Percentiles rank a stretch among this genome's conserved stretches.
phyloP scores from a whole-genome alignment of 2,329 filamentous ascomycete genomes.

The Cercospora sp. region DNA sequence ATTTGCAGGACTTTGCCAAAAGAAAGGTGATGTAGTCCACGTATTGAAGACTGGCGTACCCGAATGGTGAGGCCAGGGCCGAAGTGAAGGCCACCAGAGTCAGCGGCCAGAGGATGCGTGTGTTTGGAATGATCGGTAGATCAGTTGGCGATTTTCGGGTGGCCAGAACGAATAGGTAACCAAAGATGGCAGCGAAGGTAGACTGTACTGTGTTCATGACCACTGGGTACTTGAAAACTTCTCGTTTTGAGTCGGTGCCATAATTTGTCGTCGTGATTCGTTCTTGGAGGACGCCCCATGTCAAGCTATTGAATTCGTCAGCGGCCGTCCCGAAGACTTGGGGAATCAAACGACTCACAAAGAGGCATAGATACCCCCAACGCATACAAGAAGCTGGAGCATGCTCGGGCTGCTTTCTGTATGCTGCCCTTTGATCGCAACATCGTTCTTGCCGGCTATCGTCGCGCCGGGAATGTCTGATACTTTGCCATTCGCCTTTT shows the following conservation, averaged over 20 bases:
- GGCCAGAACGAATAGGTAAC: constrained; percentile 76
- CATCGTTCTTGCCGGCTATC: constrained; percentile 33
- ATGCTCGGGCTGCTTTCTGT: constrained; percentile 28
- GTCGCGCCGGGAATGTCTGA: constrained; percentile 24
- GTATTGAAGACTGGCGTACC: constrained; percentile 86
- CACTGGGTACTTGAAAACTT: constrained; percentile 89
- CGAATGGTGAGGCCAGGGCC: constrained; percentile 90
- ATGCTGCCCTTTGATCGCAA: constrained; percentile 24
- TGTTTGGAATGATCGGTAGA: constrained; percentile 72
- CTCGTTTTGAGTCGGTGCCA: constrained; percentile 58
- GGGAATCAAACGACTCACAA: constrained; percentile 62
- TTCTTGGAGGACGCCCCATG: constrained; percentile 96
- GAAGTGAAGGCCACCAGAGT: constrained; percentile 82
- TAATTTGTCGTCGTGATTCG: constrained; percentile 93
- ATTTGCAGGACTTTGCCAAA: constrained; percentile 95
- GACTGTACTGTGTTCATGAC: constrained; percentile 97
- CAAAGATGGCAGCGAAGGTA: constrained; percentile 78
- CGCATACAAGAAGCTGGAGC: constrained; percentile 76
- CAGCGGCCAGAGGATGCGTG: constrained; percentile 73
- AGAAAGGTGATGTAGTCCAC: constrained; percentile 99
- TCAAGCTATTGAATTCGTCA: constrained; percentile 59
- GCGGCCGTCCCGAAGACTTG: background rate
- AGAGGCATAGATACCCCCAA: constrained; percentile 93
- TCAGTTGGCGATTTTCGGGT: constrained; percentile 47
- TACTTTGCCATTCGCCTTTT: constrained; percentile 31